Percentiles rank a stretch among this genome's conserved stretches.
These are phyloP conservation scores for Camelina neglecta DNA, from an alignment of 345 rosid species.

Conservation along the genomic window DNA sequence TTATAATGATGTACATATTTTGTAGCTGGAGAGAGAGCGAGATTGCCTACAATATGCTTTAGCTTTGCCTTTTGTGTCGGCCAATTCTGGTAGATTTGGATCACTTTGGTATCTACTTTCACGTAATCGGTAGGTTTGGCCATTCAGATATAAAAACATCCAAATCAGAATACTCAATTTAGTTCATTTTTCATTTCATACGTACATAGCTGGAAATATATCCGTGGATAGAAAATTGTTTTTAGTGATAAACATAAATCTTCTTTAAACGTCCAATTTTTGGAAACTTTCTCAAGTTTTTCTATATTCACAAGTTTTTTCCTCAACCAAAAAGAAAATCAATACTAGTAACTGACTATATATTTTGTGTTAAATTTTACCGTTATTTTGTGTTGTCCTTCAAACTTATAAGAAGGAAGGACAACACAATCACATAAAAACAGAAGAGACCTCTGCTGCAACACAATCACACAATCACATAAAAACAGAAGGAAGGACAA, in stretches of 20 bases:
- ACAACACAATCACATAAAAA: too few relatives aligned
- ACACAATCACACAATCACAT: too few relatives aligned
- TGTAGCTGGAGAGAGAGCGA: not conserved
- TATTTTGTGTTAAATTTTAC: not conserved
- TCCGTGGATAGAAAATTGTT: not conserved
- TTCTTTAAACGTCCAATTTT: not conserved
- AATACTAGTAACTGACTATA: not conserved
- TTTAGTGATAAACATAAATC: not conserved
- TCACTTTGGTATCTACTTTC: conserved; percentile 34
- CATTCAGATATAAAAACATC: conserved; percentile 38
- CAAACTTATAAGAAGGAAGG: too few relatives aligned
- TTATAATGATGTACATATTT: not conserved
- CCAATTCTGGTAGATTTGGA: conserved; percentile 39
- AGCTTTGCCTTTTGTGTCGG: conserved; percentile 37
- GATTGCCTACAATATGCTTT: conserved; percentile 29
- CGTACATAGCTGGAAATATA: not conserved
- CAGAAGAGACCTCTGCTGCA: too few relatives aligned
- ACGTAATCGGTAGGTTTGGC: conserved; percentile 37
- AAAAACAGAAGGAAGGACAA: too few relatives aligned
- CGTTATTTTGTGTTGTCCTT: not conserved
- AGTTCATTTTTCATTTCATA: not conserved
- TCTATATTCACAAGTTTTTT: not conserved
- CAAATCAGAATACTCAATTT: conserved; percentile 17
- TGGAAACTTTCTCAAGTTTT: not conserved
- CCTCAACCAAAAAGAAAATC: not conserved